Evolutionary conservation across 768 basidiomycete species (phyloP), one percentile per base, ranked within the genome.

Genomic region (Botryobasidium botryosum): DNA sequence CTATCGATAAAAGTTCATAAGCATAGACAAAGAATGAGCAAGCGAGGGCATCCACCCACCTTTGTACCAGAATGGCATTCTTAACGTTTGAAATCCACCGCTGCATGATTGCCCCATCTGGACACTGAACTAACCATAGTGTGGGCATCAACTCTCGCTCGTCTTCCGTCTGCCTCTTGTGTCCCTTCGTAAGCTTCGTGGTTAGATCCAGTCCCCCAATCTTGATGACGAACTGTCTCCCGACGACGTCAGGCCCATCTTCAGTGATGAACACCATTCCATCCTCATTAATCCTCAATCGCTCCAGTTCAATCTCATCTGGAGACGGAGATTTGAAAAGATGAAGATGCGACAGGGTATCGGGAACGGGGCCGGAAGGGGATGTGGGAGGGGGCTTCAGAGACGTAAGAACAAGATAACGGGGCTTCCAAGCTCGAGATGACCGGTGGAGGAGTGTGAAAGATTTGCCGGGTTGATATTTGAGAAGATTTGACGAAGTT

Each of bases 231-330:
- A 23, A 45, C 29, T 47, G 41, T 24, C 41, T 28, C 1, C 46
- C 46, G 5, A 28, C 17, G 26, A 41, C 20, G 4, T 41, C 43
- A 20, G 40, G 21, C 3, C 28, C 46, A 6, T 43, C 40, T 13
- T 47, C 46, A 4, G 37, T 35, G 6, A 47, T 40, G 18, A 47
- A 47, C 40, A 47, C 46, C 4, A 47, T 40, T 17, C 40, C 41
- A 25, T 47, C 46, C 23, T 47, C 46, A 32, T 47, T 35, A 23
- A 47, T 47, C 40, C 36, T 47, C 40, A 47, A 24, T 21, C 45
- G 1, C 38, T 46, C 45, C 41, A 46, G 12, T 31, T 46, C 45
- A 12, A 41, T 43, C 20, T 46, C 45, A n/a, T 46, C 45, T 18
- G 17, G 17, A n/a, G 17, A 8, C 5, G 20, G 20, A 6, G 40